Conservation (phyloP, 163 green algal species). For the Chloromonas sp. region DNA sequence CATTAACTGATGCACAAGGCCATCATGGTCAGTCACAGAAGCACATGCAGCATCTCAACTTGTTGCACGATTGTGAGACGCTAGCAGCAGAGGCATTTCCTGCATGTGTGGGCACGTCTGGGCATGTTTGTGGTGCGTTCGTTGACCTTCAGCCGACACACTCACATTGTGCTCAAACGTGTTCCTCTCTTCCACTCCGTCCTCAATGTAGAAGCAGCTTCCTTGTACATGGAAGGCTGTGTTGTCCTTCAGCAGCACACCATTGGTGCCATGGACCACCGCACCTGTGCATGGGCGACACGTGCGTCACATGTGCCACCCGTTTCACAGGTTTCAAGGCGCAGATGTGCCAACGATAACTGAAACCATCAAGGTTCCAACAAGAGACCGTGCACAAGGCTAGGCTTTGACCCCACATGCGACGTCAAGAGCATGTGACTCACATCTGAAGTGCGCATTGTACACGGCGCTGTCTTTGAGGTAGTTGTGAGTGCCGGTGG, state of each 20-base stretch:
- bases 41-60: no score
- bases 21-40: no score
- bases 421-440: neutral
- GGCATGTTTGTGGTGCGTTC: no score
- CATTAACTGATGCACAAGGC: no score
- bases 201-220: conserved; percentile 52
- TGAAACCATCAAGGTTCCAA: neutral
- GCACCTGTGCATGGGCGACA: conserved; percentile 5
- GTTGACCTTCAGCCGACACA: no score
- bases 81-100: no score
- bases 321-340: neutral
- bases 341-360: neutral
- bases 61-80: no score
- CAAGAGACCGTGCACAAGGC: neutral
- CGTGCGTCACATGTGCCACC: neutral
- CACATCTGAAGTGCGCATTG: conserved; percentile 29
- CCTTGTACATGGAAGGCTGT: conserved; percentile 41
- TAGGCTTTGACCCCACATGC: neutral
- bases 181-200: conserved; percentile 47
- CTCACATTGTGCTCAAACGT: conserved; percentile 43
- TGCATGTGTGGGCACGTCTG: no score
- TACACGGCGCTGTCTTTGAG: conserved; percentile 45
- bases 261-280: conserved; percentile 40
- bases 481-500: conserved; percentile 15
- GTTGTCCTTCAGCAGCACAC: conserved; percentile 22